These are phyloP conservation scores for Daldinia childiae DNA, from an alignment of 495 filamentous ascomycete species.

Conservation along the genomic window DNA sequence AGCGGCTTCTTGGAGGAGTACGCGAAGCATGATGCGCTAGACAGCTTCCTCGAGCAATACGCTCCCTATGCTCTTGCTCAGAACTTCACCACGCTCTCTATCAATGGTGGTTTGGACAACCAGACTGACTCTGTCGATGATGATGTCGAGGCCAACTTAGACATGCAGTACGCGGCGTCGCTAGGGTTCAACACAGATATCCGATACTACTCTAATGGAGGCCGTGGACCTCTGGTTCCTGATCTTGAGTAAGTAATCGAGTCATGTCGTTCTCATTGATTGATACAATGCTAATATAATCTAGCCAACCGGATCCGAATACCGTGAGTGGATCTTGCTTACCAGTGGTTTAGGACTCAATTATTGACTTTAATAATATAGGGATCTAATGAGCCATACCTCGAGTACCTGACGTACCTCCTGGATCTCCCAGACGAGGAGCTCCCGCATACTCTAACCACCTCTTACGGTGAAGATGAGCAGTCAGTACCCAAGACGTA, in stretches of 20 bases:
- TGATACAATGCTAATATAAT: constrained; percentile 13
- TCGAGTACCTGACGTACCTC: constrained; percentile 72
- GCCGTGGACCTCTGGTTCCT: constrained; percentile 47
- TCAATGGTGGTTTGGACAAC: constrained; percentile 69
- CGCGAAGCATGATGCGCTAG: constrained; percentile 66
- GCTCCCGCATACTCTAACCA: constrained; percentile 78
- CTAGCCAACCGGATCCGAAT: constrained; percentile 38
- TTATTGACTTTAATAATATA: constrained; percentile 22
- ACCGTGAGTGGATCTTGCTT: constrained; percentile 19
- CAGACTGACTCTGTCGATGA: constrained; percentile 51
- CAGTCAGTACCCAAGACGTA: constrained; percentile 74
- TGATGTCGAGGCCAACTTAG: constrained; percentile 76
- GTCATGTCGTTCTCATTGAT: not conserved
- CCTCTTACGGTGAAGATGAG: constrained; percentile 85
- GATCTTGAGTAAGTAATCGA: constrained; percentile 51
- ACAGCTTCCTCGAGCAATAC: constrained; percentile 60
- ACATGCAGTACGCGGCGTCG: constrained; percentile 74
- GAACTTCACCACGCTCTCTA: constrained; percentile 69
- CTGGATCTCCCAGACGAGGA: constrained; percentile 54
- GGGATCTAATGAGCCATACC: constrained; percentile 75
- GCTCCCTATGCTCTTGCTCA: constrained; percentile 56
- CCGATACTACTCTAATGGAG: constrained; percentile 54
- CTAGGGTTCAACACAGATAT: constrained; percentile 58
- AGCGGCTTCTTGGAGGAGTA: constrained; percentile 65
- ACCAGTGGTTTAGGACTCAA: constrained; percentile 38